Evolutionary conservation across 164 flowering plant species (phyloP), one percentile per base, ranked within the genome.

Genomic region (Liriodendron chinense): DNA sequence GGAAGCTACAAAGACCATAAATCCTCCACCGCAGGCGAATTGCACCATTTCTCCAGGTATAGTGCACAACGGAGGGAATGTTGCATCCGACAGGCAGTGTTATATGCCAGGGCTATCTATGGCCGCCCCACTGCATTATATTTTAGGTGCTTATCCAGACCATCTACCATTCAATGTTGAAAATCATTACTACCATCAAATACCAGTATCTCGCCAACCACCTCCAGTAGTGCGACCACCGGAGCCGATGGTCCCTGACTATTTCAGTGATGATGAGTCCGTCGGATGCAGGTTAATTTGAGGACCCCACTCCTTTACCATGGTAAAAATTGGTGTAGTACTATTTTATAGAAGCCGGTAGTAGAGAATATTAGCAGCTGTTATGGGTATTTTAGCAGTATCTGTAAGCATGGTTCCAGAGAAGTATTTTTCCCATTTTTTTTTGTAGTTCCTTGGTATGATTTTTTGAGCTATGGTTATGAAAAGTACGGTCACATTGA

Each of bases 241-340:
- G 0, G 69, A 65, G 59, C 25, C 81, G 23, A 75, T 74, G 25
- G 78, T 80, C 6, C 83, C 83, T 28, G 87, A 86, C 77, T 86
- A 86, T 74, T 88, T 85, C 76, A 84, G 81, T 48, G 91, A 85
- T 50, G 91, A 88, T 25, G 85, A 88, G 68, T 81, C 89, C 1
- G 76, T 81, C 7, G 91, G 91, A 53, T 88, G 91, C 78, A 53
- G 65, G 49, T 75, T 86, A 8, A 88, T 88, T 89, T 85, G 77
- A 83, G 65, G 1, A 23, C 21, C 53, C 21, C 49, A 18, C 22
- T 24, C 22, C 10, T 22, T 13, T 16, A 1, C 13, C 47, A 47
- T 50, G 48, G 1, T 34, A 47, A 1, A 3, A 16, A 1, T 23
- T 10, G 23, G 12, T 21, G 43, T 6, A 7, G 47, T 43, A 25